Conservation (phyloP, 441 rosid genomes). For the Aleurites moluccanus region DNA sequence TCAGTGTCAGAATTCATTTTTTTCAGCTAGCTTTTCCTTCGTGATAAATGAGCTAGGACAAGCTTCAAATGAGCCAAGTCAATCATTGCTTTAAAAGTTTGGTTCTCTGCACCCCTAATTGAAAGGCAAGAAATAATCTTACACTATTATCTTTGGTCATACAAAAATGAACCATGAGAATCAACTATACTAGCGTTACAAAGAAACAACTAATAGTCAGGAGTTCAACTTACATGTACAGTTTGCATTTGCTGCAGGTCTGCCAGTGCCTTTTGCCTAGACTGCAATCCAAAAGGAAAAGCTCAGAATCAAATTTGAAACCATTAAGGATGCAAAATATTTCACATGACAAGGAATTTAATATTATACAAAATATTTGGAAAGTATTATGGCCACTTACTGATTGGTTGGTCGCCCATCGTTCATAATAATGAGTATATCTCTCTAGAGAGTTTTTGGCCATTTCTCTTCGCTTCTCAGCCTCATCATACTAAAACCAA, state of each 20-base stretch:
- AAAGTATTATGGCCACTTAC: constrained; percentile 39
- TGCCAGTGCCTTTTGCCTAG: constrained; percentile 83
- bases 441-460: constrained; percentile 88
- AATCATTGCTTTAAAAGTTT: neutral
- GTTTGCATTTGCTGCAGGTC: constrained; percentile 79
- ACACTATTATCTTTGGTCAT: neutral
- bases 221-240: constrained; percentile 54
- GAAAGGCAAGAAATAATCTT: neutral
- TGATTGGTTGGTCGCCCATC: constrained; percentile 94
- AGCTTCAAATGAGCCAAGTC: neutral
- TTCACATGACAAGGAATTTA: neutral
- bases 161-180: neutral
- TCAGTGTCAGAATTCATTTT: neutral
- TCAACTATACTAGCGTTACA: neutral
- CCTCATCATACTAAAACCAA: constrained; percentile 66
- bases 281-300: constrained; percentile 49
- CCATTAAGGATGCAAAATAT: neutral
- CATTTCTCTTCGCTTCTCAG: constrained; percentile 85
- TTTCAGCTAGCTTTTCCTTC: neutral
- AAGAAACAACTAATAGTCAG: neutral
- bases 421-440: constrained; percentile 95
- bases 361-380: neutral
- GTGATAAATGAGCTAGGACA: neutral
- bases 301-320: constrained; percentile 17
- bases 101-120: neutral